Evolutionary conservation across 108 stramenopile genomes (phyloP), one percentile per base, ranked within the genome.

Genomic region (Fragilaria radians): DNA sequence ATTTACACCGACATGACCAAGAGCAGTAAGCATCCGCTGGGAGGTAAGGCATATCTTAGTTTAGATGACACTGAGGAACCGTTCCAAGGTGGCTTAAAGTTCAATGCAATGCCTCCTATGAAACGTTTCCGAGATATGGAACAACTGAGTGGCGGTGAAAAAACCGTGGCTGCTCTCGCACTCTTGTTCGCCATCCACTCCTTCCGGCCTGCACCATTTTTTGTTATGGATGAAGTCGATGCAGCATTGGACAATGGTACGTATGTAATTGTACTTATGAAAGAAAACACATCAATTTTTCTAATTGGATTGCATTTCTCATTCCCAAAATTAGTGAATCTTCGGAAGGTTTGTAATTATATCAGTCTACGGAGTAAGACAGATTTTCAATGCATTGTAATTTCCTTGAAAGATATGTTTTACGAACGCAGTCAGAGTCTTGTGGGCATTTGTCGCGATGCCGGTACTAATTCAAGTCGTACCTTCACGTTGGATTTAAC

Each of bases 71-170:
- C 81, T 0, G 93, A 97, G 46, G 98, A 99, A 67, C 97, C 97
- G 21, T 98, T 94, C 76, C 74, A 87, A 25, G 96, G 95, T 27
- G 98, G 98, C 0, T 77, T 99, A 64, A 95, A 94, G 67, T 99
- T 95, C 91, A 97, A 95, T 65, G 99, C 97, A 7, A 98, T 96
- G 97, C 98, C 98, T 54, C 98, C 99, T 7, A 95, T 92, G 89
- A 99, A 99, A 65, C 80, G 97, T 28, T 97, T 96, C 74, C 82
- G 98, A 34, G 98, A 99, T 56, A 98, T 99, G 96, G 96, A 97
- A 36, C 97, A 98, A 71, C 83, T 99, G 21, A 95, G 94, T 57
- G 99, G 99, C n/a, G 99, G 99, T 19, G 99, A 99, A 77, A 96
- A 97, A 73, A 99, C 99, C 25, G 91, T 99, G 0, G 99, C 99